Evolutionary conservation across 192 early-diverging fungal genomes (phyloP).

Genomic region (Dissophora globulifera): DNA sequence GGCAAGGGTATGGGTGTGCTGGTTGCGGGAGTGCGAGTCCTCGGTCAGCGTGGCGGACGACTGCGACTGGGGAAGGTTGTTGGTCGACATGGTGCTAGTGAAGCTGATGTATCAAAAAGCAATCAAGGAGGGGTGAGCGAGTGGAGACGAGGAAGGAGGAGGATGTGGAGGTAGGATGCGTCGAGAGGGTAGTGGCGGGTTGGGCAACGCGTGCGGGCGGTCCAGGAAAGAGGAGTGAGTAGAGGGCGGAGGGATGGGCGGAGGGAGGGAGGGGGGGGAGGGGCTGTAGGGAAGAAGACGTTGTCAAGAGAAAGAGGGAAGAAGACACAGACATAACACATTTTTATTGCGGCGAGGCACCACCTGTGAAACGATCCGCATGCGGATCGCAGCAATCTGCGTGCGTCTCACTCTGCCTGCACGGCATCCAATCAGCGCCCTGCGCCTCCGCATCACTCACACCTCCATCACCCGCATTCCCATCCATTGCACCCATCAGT

Average conservation of each 20-base stretch:
- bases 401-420: too few relatives aligned
- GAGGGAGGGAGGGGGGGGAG: neutral
- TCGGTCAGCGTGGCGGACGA: conserved; percentile 45
- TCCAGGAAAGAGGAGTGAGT: neutral
- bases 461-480: too few relatives aligned
- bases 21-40: conserved; percentile 6
- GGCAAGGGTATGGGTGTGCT: conserved; percentile 11
- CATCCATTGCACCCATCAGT: too few relatives aligned
- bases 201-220: neutral
- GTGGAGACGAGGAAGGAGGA: neutral
- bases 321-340: too few relatives aligned
- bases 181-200: neutral
- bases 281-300: neutral
- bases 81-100: conserved; percentile 6
- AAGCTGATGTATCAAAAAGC: neutral
- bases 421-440: too few relatives aligned
- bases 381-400: too few relatives aligned
- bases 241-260: neutral
- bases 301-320: neutral
- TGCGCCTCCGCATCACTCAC: too few relatives aligned
- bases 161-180: neutral
- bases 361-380: too few relatives aligned
- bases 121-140: too few relatives aligned
- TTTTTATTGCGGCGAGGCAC: too few relatives aligned
- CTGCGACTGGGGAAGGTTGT: conserved; percentile 18